These are phyloP conservation scores for Somion occarium DNA, from an alignment of 1,284 basidiomycete genomes.

Conservation along the genomic window DNA sequence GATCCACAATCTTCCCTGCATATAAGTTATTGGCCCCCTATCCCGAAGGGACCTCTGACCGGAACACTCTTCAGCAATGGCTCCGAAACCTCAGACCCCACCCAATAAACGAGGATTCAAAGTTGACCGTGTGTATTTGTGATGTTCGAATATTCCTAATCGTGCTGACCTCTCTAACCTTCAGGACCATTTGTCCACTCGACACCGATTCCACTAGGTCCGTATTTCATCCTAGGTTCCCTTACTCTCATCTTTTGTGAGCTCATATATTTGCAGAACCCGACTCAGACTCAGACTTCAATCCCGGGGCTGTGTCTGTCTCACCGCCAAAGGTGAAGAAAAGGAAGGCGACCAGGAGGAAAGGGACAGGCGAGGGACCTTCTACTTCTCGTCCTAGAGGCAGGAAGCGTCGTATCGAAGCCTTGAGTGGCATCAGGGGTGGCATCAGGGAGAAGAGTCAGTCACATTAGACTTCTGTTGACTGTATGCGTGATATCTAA, in stretches of 20 bases:
- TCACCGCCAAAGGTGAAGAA: background rate
- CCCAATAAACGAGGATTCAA: no score
- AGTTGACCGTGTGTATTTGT: no score
- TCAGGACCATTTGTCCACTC: background rate
- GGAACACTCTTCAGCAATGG: no score
- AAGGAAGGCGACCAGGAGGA: conserved; percentile 5
- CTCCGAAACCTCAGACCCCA: no score
- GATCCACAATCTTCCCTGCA: no score
- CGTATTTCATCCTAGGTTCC: background rate
- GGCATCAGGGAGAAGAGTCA: background rate
- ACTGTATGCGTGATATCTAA: background rate
- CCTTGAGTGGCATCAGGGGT: background rate
- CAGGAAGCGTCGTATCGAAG: background rate
- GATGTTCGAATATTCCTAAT: no score
- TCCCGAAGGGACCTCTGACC: no score
- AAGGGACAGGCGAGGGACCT: background rate
- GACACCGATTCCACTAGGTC: conserved; percentile 4
- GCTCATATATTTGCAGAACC: conserved; percentile 6
- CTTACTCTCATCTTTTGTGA: background rate
- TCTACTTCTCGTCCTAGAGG: background rate
- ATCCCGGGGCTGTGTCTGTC: conserved; percentile 1
- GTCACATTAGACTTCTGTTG: background rate
- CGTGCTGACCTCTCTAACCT: background rate
- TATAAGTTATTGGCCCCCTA: no score
- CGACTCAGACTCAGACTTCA: conserved; percentile 14